Conservation (phyloP, 495 filamentous ascomycete genomes). For the Annulohypoxylon maeteangense region DNA sequence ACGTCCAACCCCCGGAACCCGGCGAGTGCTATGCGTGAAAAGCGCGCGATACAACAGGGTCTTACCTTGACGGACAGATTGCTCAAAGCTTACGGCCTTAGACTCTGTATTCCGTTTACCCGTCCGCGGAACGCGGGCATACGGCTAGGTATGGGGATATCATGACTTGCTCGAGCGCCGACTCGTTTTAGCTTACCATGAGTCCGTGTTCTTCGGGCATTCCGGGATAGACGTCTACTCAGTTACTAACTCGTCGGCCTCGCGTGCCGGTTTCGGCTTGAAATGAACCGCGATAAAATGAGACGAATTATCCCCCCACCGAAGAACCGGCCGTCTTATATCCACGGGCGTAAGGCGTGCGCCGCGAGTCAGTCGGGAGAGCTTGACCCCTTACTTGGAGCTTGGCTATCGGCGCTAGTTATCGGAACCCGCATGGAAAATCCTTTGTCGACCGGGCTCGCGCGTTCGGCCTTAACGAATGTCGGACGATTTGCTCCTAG, state of each 20-base stretch:
- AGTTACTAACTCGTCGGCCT: neutral
- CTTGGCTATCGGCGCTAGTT: neutral
- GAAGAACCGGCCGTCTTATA: neutral
- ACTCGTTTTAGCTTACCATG: neutral
- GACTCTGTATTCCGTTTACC: neutral
- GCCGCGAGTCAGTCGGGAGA: neutral
- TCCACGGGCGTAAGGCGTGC: neutral
- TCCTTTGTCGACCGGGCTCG: neutral
- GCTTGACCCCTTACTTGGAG: neutral
- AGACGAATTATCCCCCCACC: neutral
- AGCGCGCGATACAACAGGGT: neutral
- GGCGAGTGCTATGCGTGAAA: constrained; percentile 26
- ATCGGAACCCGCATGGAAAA: neutral
- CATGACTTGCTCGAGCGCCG: neutral
- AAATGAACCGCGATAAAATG: neutral
- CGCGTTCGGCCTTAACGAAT: neutral
- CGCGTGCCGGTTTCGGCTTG: neutral
- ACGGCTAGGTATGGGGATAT: neutral
- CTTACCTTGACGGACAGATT: neutral
- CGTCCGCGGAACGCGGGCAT: neutral
- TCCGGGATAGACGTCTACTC: neutral
- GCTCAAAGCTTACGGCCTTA: neutral
- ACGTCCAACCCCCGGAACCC: constrained; percentile 16
- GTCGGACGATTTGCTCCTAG: neutral
- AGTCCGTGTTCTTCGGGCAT: neutral